These are phyloP conservation scores for Gnomoniopsis sp. DNA, from an alignment of 2,329 filamentous ascomycete genomes.

Conservation along the genomic window DNA sequence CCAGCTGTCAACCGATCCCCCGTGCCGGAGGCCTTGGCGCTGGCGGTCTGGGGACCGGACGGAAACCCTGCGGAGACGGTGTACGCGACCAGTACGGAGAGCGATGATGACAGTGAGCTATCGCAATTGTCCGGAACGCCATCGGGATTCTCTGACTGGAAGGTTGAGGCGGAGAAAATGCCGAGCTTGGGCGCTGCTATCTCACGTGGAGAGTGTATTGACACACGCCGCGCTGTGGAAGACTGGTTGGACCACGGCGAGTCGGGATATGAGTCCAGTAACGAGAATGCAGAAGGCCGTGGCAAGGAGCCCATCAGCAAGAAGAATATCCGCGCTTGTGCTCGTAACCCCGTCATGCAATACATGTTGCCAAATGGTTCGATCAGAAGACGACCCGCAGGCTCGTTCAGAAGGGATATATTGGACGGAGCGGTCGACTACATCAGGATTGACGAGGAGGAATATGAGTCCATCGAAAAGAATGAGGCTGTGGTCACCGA, in stretches of 20 bases:
- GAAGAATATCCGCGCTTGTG: too few species aligned
- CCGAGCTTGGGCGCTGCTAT: background rate
- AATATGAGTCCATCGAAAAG: too few species aligned
- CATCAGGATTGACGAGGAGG: too few species aligned
- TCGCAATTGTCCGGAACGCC: background rate
- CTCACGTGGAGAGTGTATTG: background rate
- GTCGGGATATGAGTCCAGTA: background rate
- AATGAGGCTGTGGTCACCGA: too few species aligned
- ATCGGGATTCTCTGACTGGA: background rate
- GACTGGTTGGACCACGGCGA: slow-evolving; percentile 4
- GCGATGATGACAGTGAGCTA: background rate
- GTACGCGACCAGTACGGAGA: background rate
- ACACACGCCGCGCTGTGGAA: background rate
- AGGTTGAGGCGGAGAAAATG: background rate
- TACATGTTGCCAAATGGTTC: too few species aligned
- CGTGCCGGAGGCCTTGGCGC: background rate
- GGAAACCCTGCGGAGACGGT: background rate
- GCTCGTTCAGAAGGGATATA: too few species aligned
- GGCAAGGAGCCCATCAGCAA: too few species aligned
- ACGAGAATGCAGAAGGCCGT: background rate
- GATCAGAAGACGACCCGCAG: too few species aligned
- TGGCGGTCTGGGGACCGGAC: slow-evolving; percentile 7
- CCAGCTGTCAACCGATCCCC: background rate
- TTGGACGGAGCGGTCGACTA: too few species aligned
- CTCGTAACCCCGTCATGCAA: too few species aligned